A percentile compares a stretch with the other conserved stretches of the same genome.
Conservation (phyloP, 176 grass and related monocot species). For the Elymus sibiricus region DNA sequence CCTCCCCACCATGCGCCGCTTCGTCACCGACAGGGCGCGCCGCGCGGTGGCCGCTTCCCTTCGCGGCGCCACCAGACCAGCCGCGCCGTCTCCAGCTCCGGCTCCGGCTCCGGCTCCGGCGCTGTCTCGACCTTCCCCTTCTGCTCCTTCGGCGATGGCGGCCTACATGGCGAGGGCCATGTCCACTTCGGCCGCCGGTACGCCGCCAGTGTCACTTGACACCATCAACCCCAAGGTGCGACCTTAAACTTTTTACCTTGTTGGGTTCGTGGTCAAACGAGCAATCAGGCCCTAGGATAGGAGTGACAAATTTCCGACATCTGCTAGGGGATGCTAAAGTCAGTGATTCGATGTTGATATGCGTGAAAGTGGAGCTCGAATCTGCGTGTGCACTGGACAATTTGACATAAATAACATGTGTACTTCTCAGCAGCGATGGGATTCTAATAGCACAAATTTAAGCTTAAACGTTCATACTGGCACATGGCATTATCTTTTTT, state of each 20-base stretch:
- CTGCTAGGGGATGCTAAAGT: background rate
- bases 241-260: background rate
- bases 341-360: background rate
- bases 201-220: conserved; percentile 44
- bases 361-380: background rate
- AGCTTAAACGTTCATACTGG: background rate
- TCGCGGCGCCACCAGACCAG: conserved; percentile 37
- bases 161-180: conserved; percentile 39
- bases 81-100: background rate
- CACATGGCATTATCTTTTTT: background rate
- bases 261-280: background rate
- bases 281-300: background rate
- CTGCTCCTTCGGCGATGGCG: conserved; percentile 29
- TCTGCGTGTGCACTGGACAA: background rate
- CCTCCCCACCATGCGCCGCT: conserved; percentile 52
- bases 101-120: background rate
- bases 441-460: background rate
- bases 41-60: conserved; percentile 40
- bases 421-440: background rate
- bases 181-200: conserved; percentile 28
- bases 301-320: background rate
- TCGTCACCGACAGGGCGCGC: conserved; percentile 49
- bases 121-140: background rate
- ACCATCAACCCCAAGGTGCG: conserved; percentile 71
- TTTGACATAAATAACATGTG: background rate